These are phyloP conservation scores for Cyphellophora europaea DNA, from an alignment of 2,329 filamentous ascomycete genomes.

Conservation along the genomic window DNA sequence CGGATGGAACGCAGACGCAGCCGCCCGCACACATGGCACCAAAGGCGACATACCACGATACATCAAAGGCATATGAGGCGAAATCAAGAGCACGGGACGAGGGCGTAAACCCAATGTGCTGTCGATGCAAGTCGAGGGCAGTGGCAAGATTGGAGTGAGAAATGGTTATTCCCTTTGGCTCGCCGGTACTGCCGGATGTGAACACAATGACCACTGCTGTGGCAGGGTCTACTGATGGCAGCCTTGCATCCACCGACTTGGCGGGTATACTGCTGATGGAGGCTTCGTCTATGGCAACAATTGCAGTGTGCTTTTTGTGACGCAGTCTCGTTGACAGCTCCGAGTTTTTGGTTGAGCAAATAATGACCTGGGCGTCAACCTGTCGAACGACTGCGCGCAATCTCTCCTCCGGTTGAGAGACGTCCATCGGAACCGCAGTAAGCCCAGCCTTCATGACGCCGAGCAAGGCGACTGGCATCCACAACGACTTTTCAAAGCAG, in stretches of 20 bases:
- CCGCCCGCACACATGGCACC: conserved; percentile 47
- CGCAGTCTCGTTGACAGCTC: conserved; percentile 24
- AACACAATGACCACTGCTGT: conserved; percentile 28
- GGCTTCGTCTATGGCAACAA: conserved; percentile 22
- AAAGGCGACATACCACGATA: conserved; percentile 45
- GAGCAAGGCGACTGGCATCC: conserved; percentile 31
- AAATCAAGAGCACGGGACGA: conserved; percentile 50
- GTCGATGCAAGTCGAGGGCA: background rate
- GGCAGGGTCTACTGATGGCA: conserved; percentile 23
- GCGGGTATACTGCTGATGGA: too few species aligned
- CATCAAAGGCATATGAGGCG: conserved; percentile 48
- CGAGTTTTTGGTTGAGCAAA: conserved; percentile 24
- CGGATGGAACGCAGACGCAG: conserved; percentile 49
- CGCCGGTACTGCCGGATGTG: conserved; percentile 24
- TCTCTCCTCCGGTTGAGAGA: conserved; percentile 28
- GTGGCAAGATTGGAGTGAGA: conserved; percentile 24
- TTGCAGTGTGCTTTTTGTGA: too few species aligned
- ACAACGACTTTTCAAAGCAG: conserved; percentile 36
- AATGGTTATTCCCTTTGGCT: conserved; percentile 25
- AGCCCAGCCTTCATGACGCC: conserved; percentile 33
- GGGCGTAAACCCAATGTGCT: conserved; percentile 21
- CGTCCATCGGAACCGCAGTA: conserved; percentile 32
- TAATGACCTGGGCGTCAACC: conserved; percentile 24
- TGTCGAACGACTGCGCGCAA: conserved; percentile 26
- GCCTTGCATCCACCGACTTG: conserved; percentile 8